Percentiles rank a stretch among this genome's conserved stretches.
phyloP scores from a whole-genome alignment of 495 filamentous ascomycete species.

The Penicillium herquei region DNA sequence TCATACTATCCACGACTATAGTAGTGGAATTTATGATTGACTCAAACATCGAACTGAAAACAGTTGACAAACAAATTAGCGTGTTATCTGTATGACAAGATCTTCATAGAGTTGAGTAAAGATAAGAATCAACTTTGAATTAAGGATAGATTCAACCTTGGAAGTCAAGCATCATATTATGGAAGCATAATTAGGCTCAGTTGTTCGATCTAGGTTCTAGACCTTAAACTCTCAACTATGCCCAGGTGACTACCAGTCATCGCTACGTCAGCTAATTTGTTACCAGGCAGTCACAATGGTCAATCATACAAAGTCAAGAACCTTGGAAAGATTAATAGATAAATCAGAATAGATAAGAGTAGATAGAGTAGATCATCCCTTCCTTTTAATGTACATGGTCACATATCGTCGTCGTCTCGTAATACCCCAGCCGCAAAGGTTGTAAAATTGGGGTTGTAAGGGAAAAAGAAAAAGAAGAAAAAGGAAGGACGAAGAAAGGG shows the following conservation, averaged over 20 bases:
- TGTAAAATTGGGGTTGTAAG: neutral
- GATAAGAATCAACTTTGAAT: too few relatives aligned
- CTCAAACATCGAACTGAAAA: too few relatives aligned
- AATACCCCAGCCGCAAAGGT: neutral
- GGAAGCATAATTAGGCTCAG: too few relatives aligned
- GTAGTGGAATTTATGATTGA: too few relatives aligned
- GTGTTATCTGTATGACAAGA: too few relatives aligned
- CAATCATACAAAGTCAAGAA: neutral
- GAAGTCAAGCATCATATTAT: too few relatives aligned
- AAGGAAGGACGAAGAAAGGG: neutral
- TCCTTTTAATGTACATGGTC: conserved; percentile 5
- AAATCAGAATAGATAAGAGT: neutral
- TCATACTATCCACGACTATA: too few relatives aligned
- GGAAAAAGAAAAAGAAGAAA: neutral
- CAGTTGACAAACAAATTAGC: too few relatives aligned
- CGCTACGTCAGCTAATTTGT: neutral
- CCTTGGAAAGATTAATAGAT: too few relatives aligned
- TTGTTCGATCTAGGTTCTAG: neutral
- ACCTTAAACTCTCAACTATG: neutral
- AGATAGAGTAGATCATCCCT: neutral
- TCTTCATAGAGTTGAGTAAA: too few relatives aligned
- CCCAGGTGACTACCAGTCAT: too few relatives aligned
- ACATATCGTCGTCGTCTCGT: conserved; percentile 8
- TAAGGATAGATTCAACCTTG: too few relatives aligned
- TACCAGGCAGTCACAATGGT: neutral